Percentiles rank a stretch among this genome's conserved stretches.
Evolutionary conservation across 1,284 basidiomycete genomes (phyloP).

Genomic region (Microbotryomycetes sp.): DNA sequence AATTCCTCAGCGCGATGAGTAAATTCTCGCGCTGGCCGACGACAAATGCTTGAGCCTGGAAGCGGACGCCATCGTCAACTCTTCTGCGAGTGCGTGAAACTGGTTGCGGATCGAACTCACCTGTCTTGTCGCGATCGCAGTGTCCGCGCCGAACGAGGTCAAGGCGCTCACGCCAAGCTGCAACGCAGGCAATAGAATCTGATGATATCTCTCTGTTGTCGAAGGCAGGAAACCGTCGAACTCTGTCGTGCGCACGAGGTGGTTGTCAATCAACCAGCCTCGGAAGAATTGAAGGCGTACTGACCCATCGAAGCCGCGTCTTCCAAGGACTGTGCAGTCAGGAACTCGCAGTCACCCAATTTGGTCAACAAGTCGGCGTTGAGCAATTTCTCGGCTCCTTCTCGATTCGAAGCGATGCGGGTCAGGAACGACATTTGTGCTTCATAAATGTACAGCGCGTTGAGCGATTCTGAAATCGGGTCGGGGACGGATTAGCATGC

Average conservation of each 20-base stretch:
- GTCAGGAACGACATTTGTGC: conserved; percentile 83
- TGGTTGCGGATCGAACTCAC: conserved; percentile 42
- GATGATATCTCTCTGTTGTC: conserved; percentile 78
- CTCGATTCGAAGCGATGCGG: conserved; percentile 68
- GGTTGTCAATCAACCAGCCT: neutral
- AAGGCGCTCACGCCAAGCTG: conserved; percentile 67
- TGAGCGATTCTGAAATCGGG: conserved; percentile 61
- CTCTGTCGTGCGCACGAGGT: conserved; percentile 47
- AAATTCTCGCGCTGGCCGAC: conserved; percentile 71
- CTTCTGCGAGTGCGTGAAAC: neutral
- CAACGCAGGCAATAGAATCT: conserved; percentile 73
- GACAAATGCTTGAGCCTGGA: conserved; percentile 67
- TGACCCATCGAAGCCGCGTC: conserved; percentile 73
- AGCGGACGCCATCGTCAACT: conserved; percentile 6
- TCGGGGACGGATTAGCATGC: neutral
- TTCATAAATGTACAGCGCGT: conserved; percentile 90
- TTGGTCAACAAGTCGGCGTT: conserved; percentile 70
- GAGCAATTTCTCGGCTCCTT: conserved; percentile 76
- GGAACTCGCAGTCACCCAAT: conserved; percentile 78
- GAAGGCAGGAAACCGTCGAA: conserved; percentile 79
- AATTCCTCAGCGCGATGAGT: conserved; percentile 66
- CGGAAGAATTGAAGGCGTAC: conserved; percentile 33
- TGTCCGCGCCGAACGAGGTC: conserved; percentile 45
- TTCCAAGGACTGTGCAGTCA: conserved; percentile 70
- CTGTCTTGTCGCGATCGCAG: conserved; percentile 54